Conservation (phyloP, 2,329 filamentous ascomycete genomes). For the Exophiala sp. region DNA sequence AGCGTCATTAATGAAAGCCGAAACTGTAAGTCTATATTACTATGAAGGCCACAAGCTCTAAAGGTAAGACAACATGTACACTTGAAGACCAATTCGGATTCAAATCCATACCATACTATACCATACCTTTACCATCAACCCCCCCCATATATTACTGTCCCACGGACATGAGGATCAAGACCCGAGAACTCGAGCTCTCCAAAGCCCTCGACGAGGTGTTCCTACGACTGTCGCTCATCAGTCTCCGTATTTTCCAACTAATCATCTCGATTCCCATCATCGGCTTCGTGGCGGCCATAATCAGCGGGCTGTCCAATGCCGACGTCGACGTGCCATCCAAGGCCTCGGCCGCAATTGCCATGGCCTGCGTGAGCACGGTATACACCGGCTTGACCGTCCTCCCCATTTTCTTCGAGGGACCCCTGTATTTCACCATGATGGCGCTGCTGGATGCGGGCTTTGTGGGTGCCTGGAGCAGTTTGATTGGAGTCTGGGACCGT, state of each 20-base stretch:
- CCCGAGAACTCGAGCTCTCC: conserved; percentile 18
- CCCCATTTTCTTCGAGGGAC: conserved; percentile 20
- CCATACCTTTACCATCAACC: neutral
- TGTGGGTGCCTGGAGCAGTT: conserved; percentile 14
- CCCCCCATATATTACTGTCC: too few relatives aligned
- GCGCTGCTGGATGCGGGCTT: conserved; percentile 14
- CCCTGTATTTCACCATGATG: conserved; percentile 16
- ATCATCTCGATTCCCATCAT: conserved; percentile 15
- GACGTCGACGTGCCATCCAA: conserved; percentile 15
- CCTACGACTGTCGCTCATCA: conserved; percentile 18
- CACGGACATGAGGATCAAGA: conserved; percentile 15
- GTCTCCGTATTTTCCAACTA: conserved; percentile 10
- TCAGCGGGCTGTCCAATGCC: conserved; percentile 16
- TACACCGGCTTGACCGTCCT: conserved; percentile 14
- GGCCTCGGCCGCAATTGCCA: conserved; percentile 10
- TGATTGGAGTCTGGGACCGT: conserved; percentile 20
- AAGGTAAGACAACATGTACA: neutral
- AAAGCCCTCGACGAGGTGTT: conserved; percentile 21
- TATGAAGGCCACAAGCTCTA: too few relatives aligned
- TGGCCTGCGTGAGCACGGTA: conserved; percentile 15
- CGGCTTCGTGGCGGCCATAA: conserved; percentile 18
- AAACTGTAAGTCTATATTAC: too few relatives aligned
- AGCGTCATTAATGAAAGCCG: neutral
- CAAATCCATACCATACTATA: neutral
- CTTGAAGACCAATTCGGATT: neutral